Base-by-base conservation (phyloP, 768 basidiomycete genomes). In the Agaricus subrufescens region DNA sequence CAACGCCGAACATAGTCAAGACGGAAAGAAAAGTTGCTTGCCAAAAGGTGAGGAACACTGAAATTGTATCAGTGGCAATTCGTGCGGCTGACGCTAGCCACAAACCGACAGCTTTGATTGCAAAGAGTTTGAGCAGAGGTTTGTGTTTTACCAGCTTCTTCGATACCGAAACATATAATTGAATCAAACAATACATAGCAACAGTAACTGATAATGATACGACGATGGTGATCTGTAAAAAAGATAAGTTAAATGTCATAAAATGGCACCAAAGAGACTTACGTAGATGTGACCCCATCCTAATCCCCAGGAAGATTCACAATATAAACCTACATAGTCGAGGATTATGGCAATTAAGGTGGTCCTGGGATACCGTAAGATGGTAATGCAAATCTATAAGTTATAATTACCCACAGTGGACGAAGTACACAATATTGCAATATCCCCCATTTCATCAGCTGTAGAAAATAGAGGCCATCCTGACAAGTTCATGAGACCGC, bases 31-130 rank as follows among this genome's bases (percentile, higher is more conserved):
- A 71, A 0, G 79, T 82, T 14, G 83, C 78, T 67, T 90, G 88
- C 88, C 88, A 91, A 65, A 90, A 90, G 6, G 85, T 87, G 15
- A 89, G 70, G 64, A 89, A 88, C 0, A 89, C 85, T 81, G 59
- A 5, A 7, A 39, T n/a, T 25, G 19, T 11, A 44, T 19, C 0
- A 45, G 15, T 49, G 45, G 3, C 3, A 31, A 3, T 40, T 43
- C 8, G 29, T 27, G 49, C n/a, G 34, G n/a, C 5, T 27, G 8
- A 54, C 43, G 27, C 34, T 5, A 19, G 46, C 3, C 2, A 66
- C 81, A 54, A 37, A 84, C 85, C 85, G 46, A 88, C 85, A 52
- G 85, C 84, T 66, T 91, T 92, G 61, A 90, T 73, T 9, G 87
- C 76, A 61, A 90, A 79, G 8, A 90, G 69, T 66, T 89, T 88